Evolutionary conservation across 2,329 filamentous ascomycete genomes (phyloP).

Genomic region (Basipetospora chlamydospora): DNA sequence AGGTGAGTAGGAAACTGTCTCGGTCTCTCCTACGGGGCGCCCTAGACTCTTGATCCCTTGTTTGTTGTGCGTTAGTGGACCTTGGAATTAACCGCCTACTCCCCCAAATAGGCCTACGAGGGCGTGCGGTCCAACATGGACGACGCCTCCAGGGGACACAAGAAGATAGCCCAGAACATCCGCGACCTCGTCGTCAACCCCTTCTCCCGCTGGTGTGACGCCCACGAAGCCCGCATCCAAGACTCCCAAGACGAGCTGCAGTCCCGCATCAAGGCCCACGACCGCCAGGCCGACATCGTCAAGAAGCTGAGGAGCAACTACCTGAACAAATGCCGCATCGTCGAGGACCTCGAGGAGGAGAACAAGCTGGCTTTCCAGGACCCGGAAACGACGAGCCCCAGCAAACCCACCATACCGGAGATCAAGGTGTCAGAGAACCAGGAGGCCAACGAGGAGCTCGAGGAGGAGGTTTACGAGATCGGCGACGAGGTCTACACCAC

Average conservation of each 20-base stretch:
- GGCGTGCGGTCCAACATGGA: slow-evolving; percentile 87
- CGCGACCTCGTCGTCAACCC: slow-evolving; percentile 89
- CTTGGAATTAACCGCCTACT: too few relatives aligned
- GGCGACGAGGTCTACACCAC: slow-evolving; percentile 76
- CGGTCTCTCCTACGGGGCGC: neutral
- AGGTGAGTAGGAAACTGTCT: slow-evolving; percentile 43
- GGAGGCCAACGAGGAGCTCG: slow-evolving; percentile 49
- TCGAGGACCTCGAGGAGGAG: slow-evolving; percentile 95
- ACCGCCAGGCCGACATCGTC: slow-evolving; percentile 77
- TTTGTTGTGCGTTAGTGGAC: too few relatives aligned
- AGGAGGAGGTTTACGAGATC: slow-evolving; percentile 76
- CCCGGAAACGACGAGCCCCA: slow-evolving; percentile 56
- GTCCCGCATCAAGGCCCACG: slow-evolving; percentile 76
- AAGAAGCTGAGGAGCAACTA: slow-evolving; percentile 92
- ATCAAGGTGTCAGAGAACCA: slow-evolving; percentile 71
- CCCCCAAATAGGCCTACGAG: slow-evolving; percentile 81
- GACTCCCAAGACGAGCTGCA: slow-evolving; percentile 93
- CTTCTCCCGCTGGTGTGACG: slow-evolving; percentile 91
- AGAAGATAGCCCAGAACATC: slow-evolving; percentile 92
- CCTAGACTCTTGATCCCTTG: too few relatives aligned
- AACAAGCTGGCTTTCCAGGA: slow-evolving; percentile 96
- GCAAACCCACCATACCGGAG: slow-evolving; percentile 53
- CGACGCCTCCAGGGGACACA: slow-evolving; percentile 76
- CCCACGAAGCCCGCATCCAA: slow-evolving; percentile 80
- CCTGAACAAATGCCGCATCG: slow-evolving; percentile 95